A percentile compares a stretch with the other conserved stretches of the same genome.
Conservation (phyloP, 805 yeast genomes). For the Candida koratica region DNA sequence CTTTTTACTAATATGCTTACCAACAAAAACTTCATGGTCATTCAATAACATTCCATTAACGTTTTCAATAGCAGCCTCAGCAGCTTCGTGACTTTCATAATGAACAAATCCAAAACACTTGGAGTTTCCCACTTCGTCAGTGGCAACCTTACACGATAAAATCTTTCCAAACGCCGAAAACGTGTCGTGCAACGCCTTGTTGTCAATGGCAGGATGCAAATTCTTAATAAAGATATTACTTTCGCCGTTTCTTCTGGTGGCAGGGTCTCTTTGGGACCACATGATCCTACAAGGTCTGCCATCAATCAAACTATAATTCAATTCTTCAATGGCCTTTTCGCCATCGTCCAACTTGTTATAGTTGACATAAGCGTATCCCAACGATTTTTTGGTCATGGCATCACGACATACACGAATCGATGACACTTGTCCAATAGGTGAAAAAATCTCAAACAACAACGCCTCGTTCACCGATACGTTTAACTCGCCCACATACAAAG, state of each 20-base stretch:
- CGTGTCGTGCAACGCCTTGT: slow-evolving; percentile 97
- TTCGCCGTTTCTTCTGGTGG: slow-evolving; percentile 88
- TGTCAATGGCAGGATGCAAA: slow-evolving; percentile 96
- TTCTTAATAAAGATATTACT: slow-evolving; percentile 98
- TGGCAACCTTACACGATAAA: slow-evolving; percentile 94
- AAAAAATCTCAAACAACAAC: slow-evolving; percentile 87
- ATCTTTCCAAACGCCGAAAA: slow-evolving; percentile 95
- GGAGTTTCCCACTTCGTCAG: slow-evolving; percentile 86
- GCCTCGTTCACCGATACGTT: slow-evolving; percentile 93
- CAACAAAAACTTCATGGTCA: slow-evolving; percentile 93
- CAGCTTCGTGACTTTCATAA: slow-evolving; percentile 89
- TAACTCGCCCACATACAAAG: slow-evolving; percentile 96
- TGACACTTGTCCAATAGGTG: slow-evolving; percentile 90
- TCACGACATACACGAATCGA: slow-evolving; percentile 99
- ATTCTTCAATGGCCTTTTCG: slow-evolving; percentile 88
- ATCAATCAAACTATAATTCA: slow-evolving; percentile 90
- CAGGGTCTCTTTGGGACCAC: slow-evolving; percentile 99
- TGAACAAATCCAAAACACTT: slow-evolving; percentile 98
- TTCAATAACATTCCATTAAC: slow-evolving; percentile 98
- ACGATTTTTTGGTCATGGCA: slow-evolving; percentile 92
- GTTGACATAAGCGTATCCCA: slow-evolving; percentile 98
- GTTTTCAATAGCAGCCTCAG: slow-evolving; percentile 90
- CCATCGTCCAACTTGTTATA: slow-evolving; percentile 87
- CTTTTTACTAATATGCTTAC: slow-evolving; percentile 85
- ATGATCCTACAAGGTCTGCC: slow-evolving; percentile 98